A percentile compares a stretch with the other conserved stretches of the same genome.
phyloP scores from a whole-genome alignment of 495 filamentous ascomycete genomes.

The Pyrenula massariospora region DNA sequence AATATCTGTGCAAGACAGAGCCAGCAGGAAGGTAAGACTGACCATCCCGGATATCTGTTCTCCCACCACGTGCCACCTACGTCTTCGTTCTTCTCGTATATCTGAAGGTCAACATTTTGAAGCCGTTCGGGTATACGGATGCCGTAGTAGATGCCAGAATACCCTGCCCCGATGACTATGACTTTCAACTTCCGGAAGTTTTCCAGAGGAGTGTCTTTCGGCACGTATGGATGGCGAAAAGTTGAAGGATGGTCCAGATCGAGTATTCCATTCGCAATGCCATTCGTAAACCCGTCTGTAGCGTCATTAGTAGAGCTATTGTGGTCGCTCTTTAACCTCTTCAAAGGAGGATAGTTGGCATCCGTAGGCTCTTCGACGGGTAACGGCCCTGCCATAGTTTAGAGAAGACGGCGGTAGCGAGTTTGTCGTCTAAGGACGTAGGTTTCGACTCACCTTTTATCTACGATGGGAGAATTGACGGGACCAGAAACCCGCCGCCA shows the following conservation, averaged over 20 bases:
- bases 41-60: conserved; percentile 58
- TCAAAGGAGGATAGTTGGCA: background rate
- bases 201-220: background rate
- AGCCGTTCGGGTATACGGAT: conserved; percentile 48
- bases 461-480: background rate
- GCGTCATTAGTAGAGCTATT: background rate
- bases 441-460: background rate
- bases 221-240: background rate
- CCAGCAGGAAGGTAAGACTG: conserved; percentile 3
- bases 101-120: conserved; percentile 45
- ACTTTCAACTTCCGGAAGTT: conserved; percentile 25
- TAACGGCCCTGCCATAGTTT: background rate
- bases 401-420: background rate
- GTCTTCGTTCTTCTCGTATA: conserved; percentile 72
- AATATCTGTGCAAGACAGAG: background rate
- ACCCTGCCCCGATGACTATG: conserved; percentile 54
- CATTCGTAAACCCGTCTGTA: background rate
- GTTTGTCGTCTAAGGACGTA: too few relatives aligned
- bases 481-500: background rate
- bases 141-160: conserved; percentile 49
- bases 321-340: background rate
- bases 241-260: background rate
- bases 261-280: background rate
- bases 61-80: conserved; percentile 65
- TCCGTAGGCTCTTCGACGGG: background rate